A percentile compares a stretch with the other conserved stretches of the same genome.
phyloP scores from a whole-genome alignment of 371 early-diverging fungal species.

The Nematocida parisii region DNA sequence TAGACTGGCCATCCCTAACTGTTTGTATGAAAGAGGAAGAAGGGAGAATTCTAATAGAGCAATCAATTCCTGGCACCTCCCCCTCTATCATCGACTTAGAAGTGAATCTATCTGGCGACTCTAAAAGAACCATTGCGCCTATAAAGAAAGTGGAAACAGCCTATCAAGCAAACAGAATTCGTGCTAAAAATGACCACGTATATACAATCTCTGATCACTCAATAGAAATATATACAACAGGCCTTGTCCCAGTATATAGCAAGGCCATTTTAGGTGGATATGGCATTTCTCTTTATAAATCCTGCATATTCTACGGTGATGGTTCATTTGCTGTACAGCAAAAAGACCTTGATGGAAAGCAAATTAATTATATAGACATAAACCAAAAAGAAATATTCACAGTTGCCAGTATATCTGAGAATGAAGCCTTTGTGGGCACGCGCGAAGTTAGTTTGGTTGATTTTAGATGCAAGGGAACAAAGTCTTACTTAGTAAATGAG shows the following conservation, averaged over 20 bases:
- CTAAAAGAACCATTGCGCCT: not conserved
- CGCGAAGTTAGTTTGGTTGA: slow-evolving; percentile 53
- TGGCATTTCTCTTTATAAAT: slow-evolving; percentile 9
- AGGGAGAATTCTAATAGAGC: slow-evolving; percentile 13
- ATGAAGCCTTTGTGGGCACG: slow-evolving; percentile 7
- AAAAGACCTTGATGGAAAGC: not conserved
- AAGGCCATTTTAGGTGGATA: slow-evolving; percentile 26
- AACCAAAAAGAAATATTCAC: slow-evolving; percentile 10
- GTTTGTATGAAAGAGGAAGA: slow-evolving; percentile 17
- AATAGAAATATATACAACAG: not conserved
- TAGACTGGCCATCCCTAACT: slow-evolving; percentile 47
- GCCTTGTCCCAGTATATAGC: not conserved
- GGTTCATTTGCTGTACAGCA: not conserved
- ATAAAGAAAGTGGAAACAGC: not conserved
- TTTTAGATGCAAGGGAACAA: slow-evolving; percentile 24
- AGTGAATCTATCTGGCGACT: not conserved
- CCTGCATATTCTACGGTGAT: slow-evolving; percentile 33
- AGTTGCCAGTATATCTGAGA: not conserved
- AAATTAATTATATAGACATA: not conserved
- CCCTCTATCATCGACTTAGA: not conserved
- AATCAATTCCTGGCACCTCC: not conserved
- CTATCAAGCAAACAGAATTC: slow-evolving; percentile 22
- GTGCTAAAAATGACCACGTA: not conserved
- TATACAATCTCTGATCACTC: slow-evolving; percentile 10
- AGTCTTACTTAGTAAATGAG: slow-evolving; percentile 4